phyloP scores from a whole-genome alignment of 352 stramenopile genomes.

The Plasmopara halstedii region DNA sequence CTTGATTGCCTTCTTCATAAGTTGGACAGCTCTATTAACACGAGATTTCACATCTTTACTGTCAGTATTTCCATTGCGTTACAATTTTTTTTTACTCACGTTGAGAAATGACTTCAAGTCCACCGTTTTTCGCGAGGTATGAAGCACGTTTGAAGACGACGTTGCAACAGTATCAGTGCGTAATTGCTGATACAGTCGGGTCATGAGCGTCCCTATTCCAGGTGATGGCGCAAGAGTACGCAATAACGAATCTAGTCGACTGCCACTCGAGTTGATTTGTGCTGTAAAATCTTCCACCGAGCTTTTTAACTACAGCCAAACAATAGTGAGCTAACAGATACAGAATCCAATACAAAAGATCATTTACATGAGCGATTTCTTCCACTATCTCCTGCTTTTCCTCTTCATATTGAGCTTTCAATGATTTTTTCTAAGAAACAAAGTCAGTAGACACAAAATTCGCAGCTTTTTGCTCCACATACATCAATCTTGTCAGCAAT shows the following conservation, averaged over 20 bases:
- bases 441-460: background rate
- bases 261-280: constrained; percentile 47
- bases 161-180: constrained; percentile 19
- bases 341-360: background rate
- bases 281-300: constrained; percentile 39
- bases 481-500: constrained; percentile 43
- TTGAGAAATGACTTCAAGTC: constrained; percentile 59
- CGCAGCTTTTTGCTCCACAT: background rate
- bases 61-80: background rate
- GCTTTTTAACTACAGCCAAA: constrained; percentile 33
- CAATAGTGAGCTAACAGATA: background rate
- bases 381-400: constrained; percentile 52
- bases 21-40: constrained; percentile 60
- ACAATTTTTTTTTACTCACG: constrained; percentile 20
- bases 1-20: constrained; percentile 54
- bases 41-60: constrained; percentile 2
- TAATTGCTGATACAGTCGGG: constrained; percentile 65
- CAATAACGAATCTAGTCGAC: constrained; percentile 56
- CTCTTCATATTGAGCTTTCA: constrained; percentile 61
- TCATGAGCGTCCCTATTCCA: constrained; percentile 66
- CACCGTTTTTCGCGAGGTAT: constrained; percentile 41
- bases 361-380: constrained; percentile 46
- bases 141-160: constrained; percentile 8
- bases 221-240: constrained; percentile 49
- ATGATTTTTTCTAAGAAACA: constrained; percentile 31